Percentiles rank a stretch among this genome's conserved stretches.
Evolutionary conservation across 208 protist species (phyloP).

Genomic region (Histomonas meleagridis): DNA sequence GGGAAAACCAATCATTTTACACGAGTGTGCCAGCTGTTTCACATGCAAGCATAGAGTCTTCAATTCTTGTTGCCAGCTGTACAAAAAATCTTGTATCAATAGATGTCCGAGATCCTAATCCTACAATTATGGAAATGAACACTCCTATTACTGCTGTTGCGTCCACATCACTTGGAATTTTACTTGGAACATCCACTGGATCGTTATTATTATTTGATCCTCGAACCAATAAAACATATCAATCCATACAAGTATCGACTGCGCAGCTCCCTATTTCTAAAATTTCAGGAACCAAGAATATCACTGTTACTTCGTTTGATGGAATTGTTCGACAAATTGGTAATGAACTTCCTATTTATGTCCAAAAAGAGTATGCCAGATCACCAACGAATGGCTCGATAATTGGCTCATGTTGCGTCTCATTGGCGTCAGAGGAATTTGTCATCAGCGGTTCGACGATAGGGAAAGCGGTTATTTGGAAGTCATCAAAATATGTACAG

Average conservation of each 20-base stretch:
- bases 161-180: not conserved
- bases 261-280: not conserved
- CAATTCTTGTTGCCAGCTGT: not conserved
- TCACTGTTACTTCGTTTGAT: constrained; percentile 31
- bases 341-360: not conserved
- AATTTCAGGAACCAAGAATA: not conserved
- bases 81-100: not conserved
- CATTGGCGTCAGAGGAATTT: not conserved
- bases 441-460: not conserved
- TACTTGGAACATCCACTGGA: not conserved
- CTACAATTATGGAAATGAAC: not conserved
- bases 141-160: not conserved
- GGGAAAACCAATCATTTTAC: not conserved
- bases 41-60: not conserved
- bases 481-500: not conserved
- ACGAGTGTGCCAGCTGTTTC: not conserved
- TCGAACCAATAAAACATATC: not conserved
- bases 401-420: constrained; percentile 26
- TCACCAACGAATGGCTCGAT: not conserved
- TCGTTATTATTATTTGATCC: not conserved
- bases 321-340: not conserved
- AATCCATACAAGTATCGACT: not conserved
- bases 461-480: not conserved
- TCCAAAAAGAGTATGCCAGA: not conserved
- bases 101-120: not conserved